Percentiles rank a stretch among this genome's conserved stretches.
Evolutionary conservation across 2,329 filamentous ascomycete genomes (phyloP).

Genomic region (Diaporthe sp.): DNA sequence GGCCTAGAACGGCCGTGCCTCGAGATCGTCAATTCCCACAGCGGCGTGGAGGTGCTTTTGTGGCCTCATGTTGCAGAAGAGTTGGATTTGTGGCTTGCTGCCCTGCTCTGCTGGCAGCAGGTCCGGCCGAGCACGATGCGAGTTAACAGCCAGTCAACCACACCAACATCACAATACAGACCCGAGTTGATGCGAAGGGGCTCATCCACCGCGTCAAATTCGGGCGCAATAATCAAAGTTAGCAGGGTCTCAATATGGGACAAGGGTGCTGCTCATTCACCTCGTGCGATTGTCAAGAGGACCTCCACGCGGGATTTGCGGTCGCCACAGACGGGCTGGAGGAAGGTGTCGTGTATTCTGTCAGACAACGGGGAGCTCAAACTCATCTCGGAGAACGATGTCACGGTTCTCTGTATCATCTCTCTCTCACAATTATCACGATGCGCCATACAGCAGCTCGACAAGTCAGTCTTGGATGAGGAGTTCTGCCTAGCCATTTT

Average conservation of each 20-base stretch:
- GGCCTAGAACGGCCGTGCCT: slow-evolving; percentile 62
- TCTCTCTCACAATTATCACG: slow-evolving; percentile 90
- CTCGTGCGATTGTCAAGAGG: slow-evolving; percentile 65
- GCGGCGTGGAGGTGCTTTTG: slow-evolving; percentile 70
- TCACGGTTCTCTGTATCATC: slow-evolving; percentile 81
- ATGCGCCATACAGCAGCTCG: slow-evolving; percentile 89
- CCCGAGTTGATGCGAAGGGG: slow-evolving; percentile 56
- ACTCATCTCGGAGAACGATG: slow-evolving; percentile 86
- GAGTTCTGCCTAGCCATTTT: slow-evolving; percentile 97
- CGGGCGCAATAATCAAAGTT: slow-evolving; percentile 83
- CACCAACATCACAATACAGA: slow-evolving; percentile 40
- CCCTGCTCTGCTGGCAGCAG: slow-evolving; percentile 84
- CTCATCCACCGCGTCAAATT: slow-evolving; percentile 48
- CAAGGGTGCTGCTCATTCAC: slow-evolving; percentile 70
- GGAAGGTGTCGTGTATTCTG: slow-evolving; percentile 89
- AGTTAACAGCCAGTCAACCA: slow-evolving; percentile 33
- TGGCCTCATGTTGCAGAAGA: slow-evolving; percentile 73
- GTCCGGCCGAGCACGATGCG: slow-evolving; percentile 70
- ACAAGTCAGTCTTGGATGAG: slow-evolving; percentile 89
- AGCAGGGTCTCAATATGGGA: slow-evolving; percentile 94
- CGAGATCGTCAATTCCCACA: slow-evolving; percentile 64
- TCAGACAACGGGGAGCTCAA: slow-evolving; percentile 96
- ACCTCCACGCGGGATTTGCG: slow-evolving; percentile 68
- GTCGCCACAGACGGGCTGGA: slow-evolving; percentile 75
- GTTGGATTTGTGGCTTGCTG: slow-evolving; percentile 83